Evolutionary conservation across 2,329 filamentous ascomycete species (phyloP).

Genomic region (Fusarium tjaetaba): DNA sequence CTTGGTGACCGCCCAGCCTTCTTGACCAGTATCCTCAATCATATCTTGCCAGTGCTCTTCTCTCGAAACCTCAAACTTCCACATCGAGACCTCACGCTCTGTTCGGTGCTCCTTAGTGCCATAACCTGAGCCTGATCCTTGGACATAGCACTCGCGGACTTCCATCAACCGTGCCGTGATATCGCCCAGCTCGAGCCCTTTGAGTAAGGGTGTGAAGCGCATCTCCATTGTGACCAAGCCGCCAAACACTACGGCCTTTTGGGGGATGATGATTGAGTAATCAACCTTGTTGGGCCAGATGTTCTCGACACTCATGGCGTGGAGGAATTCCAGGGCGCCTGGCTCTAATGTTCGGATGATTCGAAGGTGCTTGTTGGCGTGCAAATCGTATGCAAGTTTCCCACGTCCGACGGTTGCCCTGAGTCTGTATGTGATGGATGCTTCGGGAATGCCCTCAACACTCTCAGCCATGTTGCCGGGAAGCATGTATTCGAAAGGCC

Average conservation of each 20-base stretch:
- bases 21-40: conserved; percentile 73
- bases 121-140: conserved; percentile 54
- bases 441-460: conserved; percentile 87
- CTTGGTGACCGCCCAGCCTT: conserved; percentile 71
- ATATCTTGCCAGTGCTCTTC: conserved; percentile 75
- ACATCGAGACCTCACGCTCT: conserved; percentile 70
- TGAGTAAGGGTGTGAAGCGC: conserved; percentile 86
- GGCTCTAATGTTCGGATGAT: conserved; percentile 82
- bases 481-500: conserved; percentile 80
- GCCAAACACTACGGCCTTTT: conserved; percentile 93
- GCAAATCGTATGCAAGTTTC: conserved; percentile 88
- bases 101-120: conserved; percentile 67
- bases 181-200: conserved; percentile 86
- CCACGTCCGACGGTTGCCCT: conserved; percentile 89
- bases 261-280: conserved; percentile 92
- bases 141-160: conserved; percentile 72
- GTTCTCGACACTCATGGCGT: conserved; percentile 96
- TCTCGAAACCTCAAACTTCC: conserved; percentile 64
- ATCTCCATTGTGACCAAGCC: conserved; percentile 87
- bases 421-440: conserved; percentile 88
- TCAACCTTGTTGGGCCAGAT: conserved; percentile 98
- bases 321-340: conserved; percentile 78
- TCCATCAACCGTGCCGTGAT: conserved; percentile 86
- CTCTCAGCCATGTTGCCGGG: conserved; percentile 82
- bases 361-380: conserved; percentile 80